These are phyloP conservation scores for Pyracantha coccinea DNA, from an alignment of 331 rosid genomes.

Conservation along the genomic window DNA sequence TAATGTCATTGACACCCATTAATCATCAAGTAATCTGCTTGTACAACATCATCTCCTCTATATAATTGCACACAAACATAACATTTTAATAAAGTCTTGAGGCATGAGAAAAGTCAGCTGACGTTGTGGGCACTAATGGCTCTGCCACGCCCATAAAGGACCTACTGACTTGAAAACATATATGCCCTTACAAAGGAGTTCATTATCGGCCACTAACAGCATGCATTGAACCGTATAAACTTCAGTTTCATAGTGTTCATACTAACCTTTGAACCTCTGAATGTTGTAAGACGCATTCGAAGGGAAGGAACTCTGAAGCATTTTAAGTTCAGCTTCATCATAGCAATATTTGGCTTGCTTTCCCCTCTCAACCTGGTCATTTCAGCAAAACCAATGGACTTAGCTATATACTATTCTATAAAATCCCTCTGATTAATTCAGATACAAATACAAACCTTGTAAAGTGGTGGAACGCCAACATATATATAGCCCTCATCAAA, in stretches of 20 bases:
- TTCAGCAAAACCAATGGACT: conserved; percentile 16
- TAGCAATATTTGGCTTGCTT: conserved; percentile 76
- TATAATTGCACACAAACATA: not conserved
- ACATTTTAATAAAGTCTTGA: not conserved
- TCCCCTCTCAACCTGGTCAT: conserved; percentile 73
- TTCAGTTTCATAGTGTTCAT: not conserved
- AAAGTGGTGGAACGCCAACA: conserved; percentile 97
- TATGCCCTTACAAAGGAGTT: not conserved
- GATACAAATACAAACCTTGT: conserved; percentile 57
- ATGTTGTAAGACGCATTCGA: conserved; percentile 78
- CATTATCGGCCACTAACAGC: not conserved
- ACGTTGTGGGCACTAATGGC: not conserved
- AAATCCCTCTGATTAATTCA: conserved; percentile 3
- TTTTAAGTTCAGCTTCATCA: conserved; percentile 66
- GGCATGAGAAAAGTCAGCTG: not conserved
- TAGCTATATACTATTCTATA: conserved; percentile 15
- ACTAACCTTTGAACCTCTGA: conserved; percentile 87
- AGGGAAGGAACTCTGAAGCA: conserved; percentile 54
- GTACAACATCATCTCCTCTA: not conserved
- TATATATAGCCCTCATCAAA: conserved; percentile 93
- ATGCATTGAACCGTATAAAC: not conserved
- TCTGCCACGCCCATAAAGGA: not conserved
- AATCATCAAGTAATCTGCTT: not conserved
- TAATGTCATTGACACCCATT: not conserved
- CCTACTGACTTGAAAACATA: not conserved